These are phyloP conservation scores for Hypoxylon cercidicola DNA, from an alignment of 495 filamentous ascomycete species.

Conservation along the genomic window DNA sequence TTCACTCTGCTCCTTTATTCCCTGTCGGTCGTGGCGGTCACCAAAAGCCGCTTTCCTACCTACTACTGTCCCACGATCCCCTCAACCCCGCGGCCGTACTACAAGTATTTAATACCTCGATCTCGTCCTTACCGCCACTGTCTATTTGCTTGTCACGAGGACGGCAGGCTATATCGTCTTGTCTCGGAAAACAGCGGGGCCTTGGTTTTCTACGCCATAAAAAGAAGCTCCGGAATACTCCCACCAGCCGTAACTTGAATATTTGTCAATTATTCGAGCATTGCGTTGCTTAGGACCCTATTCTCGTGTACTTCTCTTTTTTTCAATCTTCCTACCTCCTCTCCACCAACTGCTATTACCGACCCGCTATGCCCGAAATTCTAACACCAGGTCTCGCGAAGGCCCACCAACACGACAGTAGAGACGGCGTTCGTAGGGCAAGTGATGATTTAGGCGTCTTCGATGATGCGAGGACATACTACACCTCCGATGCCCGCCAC, in stretches of 20 bases:
- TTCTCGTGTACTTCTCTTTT: conserved; percentile 34
- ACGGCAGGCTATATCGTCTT: background rate
- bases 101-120: conserved; percentile 38
- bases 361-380: conserved; percentile 36
- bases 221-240: conserved; percentile 30
- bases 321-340: conserved; percentile 15
- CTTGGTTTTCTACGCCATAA: conserved; percentile 21
- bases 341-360: conserved; percentile 21
- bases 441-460: conserved; percentile 54
- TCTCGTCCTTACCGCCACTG: conserved; percentile 5
- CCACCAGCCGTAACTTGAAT: conserved; percentile 12
- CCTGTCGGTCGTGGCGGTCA: conserved; percentile 31
- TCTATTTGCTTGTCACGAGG: conserved; percentile 14
- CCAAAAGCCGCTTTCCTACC: conserved; percentile 20
- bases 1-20: conserved; percentile 23
- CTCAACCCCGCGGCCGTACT: conserved; percentile 22
- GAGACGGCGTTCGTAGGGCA: conserved; percentile 25
- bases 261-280: conserved; percentile 13
- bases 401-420: conserved; percentile 27
- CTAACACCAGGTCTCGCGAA: conserved; percentile 32
- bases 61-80: conserved; percentile 29
- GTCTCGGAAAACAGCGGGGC: conserved; percentile 11
- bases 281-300: conserved; percentile 12
- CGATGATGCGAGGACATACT: conserved; percentile 62
- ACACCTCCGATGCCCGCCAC: conserved; percentile 59